phyloP scores from a whole-genome alignment of 306 rosid species.

The Chamaecrista fasciculata region DNA sequence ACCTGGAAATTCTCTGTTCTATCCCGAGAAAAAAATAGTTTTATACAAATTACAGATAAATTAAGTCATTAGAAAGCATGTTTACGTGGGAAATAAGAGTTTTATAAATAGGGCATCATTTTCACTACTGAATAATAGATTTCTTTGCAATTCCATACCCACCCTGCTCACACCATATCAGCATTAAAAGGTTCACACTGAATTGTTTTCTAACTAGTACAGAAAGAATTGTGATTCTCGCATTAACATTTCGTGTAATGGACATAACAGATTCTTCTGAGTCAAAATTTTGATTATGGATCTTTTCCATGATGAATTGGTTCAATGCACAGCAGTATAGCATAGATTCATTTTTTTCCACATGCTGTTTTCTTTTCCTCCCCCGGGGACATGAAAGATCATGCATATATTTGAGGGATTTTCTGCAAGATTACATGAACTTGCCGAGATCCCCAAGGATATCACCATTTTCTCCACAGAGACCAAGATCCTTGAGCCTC shows the following conservation, averaged over 20 bases:
- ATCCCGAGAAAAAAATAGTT: too few species aligned
- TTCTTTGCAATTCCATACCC: background rate
- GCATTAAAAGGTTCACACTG: background rate
- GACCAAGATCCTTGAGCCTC: conserved; percentile 96
- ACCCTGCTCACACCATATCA: background rate
- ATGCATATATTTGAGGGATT: background rate
- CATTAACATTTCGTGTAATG: background rate
- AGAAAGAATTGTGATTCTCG: background rate
- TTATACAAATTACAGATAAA: too few species aligned
- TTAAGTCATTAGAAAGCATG: too few species aligned
- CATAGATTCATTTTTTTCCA: background rate
- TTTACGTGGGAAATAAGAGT: background rate
- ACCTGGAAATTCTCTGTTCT: conserved; percentile 20
- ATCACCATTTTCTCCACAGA: conserved; percentile 82
- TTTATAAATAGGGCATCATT: conserved; percentile 35
- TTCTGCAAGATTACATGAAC: conserved; percentile 34
- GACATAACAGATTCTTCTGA: background rate
- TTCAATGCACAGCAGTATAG: background rate
- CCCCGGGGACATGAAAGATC: background rate
- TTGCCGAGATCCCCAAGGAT: conserved; percentile 65
- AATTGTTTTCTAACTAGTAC: background rate
- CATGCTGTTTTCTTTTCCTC: background rate
- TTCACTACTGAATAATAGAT: conserved; percentile 9
- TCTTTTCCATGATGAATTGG: background rate
- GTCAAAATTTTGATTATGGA: conserved; percentile 14